These are phyloP conservation scores for Lotmaria passim DNA, from an alignment of 208 protist species.

Conservation along the genomic window DNA sequence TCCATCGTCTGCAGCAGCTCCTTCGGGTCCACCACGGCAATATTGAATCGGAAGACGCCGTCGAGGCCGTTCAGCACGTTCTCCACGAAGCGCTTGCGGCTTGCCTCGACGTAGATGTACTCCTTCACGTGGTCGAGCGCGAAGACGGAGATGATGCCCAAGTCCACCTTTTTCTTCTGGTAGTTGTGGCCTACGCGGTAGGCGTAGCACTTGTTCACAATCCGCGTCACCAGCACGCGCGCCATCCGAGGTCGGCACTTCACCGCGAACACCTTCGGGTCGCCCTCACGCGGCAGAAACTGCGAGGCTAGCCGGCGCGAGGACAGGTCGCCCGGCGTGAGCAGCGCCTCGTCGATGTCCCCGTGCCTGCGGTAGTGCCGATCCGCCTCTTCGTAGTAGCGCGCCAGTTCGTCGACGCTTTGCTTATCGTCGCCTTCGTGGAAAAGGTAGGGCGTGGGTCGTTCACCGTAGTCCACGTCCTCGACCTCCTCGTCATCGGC, in stretches of 20 bases:
- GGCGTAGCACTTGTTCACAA: conserved; percentile 93
- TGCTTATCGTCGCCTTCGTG: conserved; percentile 75
- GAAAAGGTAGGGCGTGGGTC: conserved; percentile 52
- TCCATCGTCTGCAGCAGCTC: conserved; percentile 93
- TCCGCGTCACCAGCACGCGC: conserved; percentile 83
- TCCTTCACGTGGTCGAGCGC: conserved; percentile 90
- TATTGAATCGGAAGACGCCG: conserved; percentile 85
- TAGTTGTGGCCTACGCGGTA: conserved; percentile 86
- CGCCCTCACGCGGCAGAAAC: conserved; percentile 73
- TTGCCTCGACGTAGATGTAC: conserved; percentile 93
- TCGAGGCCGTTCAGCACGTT: conserved; percentile 88
- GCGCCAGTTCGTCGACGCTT: conserved; percentile 73
- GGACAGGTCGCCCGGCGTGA: conserved; percentile 52
- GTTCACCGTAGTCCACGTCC: conserved; percentile 14
- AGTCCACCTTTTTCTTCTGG: conserved; percentile 76
- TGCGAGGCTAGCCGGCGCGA: conserved; percentile 76
- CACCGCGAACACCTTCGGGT: conserved; percentile 92
- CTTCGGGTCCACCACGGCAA: conserved; percentile 82
- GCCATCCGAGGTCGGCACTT: conserved; percentile 87
- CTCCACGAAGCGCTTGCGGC: conserved; percentile 89
- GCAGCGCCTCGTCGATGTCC: conserved; percentile 21
- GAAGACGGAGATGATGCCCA: conserved; percentile 94
- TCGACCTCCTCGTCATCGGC: conserved; percentile 50
- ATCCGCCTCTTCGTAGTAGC: conserved; percentile 77
- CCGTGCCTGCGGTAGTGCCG: conserved; percentile 27